phyloP scores from a whole-genome alignment of 805 yeast genomes.

The Metschnikowia koreensis region DNA sequence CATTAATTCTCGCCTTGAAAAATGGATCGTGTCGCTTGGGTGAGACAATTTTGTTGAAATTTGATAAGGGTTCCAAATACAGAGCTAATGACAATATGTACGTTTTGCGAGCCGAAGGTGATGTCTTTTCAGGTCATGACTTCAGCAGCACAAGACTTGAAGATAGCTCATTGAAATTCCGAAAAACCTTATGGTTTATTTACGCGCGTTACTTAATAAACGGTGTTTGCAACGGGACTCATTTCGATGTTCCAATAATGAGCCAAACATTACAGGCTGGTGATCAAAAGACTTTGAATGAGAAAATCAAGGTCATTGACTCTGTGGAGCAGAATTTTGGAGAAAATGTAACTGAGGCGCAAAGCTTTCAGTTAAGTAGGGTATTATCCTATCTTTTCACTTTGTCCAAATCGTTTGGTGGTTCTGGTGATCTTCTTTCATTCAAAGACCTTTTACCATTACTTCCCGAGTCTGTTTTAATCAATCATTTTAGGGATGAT shows the following conservation, averaged over 20 bases:
- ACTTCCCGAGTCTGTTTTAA: constrained; percentile 78
- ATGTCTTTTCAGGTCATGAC: background rate
- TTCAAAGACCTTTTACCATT: constrained; percentile 82
- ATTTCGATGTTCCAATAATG: background rate
- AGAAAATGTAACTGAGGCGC: background rate
- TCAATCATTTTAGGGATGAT: constrained; percentile 81
- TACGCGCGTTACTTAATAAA: constrained; percentile 53
- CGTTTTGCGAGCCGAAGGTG: background rate
- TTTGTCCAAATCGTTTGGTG: constrained; percentile 26
- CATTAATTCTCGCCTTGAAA: constrained; percentile 69
- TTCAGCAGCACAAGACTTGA: constrained; percentile 33
- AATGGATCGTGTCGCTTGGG: constrained; percentile 57
- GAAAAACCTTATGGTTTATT: constrained; percentile 73
- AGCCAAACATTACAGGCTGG: background rate
- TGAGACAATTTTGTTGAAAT: constrained; percentile 33
- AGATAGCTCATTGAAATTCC: constrained; percentile 36
- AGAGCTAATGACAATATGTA: background rate
- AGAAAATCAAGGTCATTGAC: background rate
- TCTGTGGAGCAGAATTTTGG: background rate
- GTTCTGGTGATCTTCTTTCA: constrained; percentile 40
- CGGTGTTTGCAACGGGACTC: constrained; percentile 21
- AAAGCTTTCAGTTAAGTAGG: constrained; percentile 21
- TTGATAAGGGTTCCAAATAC: constrained; percentile 24
- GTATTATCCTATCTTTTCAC: constrained; percentile 32
- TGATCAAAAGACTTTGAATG: background rate